Evolutionary conservation across 2,329 filamentous ascomycete genomes (phyloP), one percentile per base, ranked within the genome.

Genomic region (Aspergillus luchuensis): DNA sequence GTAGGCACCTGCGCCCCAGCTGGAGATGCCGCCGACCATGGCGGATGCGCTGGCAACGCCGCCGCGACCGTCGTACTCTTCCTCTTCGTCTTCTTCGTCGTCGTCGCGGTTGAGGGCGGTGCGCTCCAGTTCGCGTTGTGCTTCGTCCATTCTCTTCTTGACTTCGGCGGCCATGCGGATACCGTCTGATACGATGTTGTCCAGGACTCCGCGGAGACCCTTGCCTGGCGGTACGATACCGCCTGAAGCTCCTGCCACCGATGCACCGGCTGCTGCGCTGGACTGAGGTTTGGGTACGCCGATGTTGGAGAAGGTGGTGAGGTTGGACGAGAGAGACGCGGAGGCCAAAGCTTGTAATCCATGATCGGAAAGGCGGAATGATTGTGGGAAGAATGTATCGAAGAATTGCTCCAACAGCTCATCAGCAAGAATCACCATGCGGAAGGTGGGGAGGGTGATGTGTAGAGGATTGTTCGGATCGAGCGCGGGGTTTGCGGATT

Each of bases 371-470:
- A 97, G 88, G 70, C 91, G 92, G 85, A 99, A 96, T 1, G 92
- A 97, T 55, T 91, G 88, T 0, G 94, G 92, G 79, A 98, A 97
- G 43, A 92, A 96, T 0, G 91, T 91, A 78, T 99, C 95, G 74
- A 99, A 99, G 79, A 99, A 99, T 68, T 96, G 91, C 71, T 99
- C 94, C 5, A 99, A 86, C 0, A 96, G 85, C 75, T 99, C 95
- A 72, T 99, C 95, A 47, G 95, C 95, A 7, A 99, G 86, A 8
- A 99, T 91, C 3, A 99, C 92, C 95, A 99, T 99, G 66, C 95
- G 90, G 84, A 99, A 99, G 0, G 95, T 99, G 1, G 95, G 95
- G 1, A 99, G 84, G 0, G 95, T 98, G 71, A 99, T 97, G 74
- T 97, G 91, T 0, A 99, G 84, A 6, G 95, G 95, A 65, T 96